Evolutionary conservation across 2,329 filamentous ascomycete genomes (phyloP).

Genomic region (Pseudogymnoascus sp.): DNA sequence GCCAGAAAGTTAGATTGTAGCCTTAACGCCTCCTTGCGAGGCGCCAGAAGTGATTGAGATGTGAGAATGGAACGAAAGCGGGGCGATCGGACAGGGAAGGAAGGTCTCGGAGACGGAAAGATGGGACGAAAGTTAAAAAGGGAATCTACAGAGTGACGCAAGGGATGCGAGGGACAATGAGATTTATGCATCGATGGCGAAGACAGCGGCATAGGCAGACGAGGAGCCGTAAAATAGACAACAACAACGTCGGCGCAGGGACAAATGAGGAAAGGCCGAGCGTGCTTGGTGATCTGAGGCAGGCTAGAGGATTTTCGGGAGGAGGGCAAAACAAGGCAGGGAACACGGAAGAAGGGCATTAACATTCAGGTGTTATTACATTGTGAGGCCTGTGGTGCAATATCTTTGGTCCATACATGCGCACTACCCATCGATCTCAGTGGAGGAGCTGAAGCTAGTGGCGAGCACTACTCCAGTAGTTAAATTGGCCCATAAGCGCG

Average conservation of each 20-base stretch:
- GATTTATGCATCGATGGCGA: slow-evolving; percentile 5
- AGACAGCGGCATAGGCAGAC: slow-evolving; percentile 6
- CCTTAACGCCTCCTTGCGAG: neutral
- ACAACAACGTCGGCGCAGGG: neutral
- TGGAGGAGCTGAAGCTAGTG: slow-evolving; percentile 8
- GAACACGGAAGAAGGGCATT: slow-evolving; percentile 1
- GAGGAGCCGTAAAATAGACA: slow-evolving; percentile 3
- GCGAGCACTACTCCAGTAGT: slow-evolving; percentile 6
- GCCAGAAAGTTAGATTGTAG: neutral
- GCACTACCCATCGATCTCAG: neutral
- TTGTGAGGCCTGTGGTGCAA: slow-evolving; percentile 8
- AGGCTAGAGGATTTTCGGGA: slow-evolving; percentile 7
- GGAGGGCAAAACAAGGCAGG: slow-evolving; percentile 3
- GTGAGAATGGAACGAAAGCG: slow-evolving; percentile 9
- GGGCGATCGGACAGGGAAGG: slow-evolving; percentile 1
- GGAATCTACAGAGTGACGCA: slow-evolving; percentile 7
- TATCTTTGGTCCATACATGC: slow-evolving; percentile 1
- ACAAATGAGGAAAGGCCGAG: slow-evolving; percentile 3
- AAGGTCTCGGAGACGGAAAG: slow-evolving; percentile 2
- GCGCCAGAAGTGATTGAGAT: neutral
- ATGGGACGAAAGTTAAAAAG: slow-evolving; percentile 8
- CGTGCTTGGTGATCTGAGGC: slow-evolving; percentile 1
- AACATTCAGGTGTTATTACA: slow-evolving; percentile 1
- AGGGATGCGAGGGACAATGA: neutral
- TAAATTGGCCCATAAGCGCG: slow-evolving; percentile 9